Evolutionary conservation across 129 eudicot genomes (phyloP), one percentile per base, ranked within the genome.

Genomic region (Flaveria sonorensis): DNA sequence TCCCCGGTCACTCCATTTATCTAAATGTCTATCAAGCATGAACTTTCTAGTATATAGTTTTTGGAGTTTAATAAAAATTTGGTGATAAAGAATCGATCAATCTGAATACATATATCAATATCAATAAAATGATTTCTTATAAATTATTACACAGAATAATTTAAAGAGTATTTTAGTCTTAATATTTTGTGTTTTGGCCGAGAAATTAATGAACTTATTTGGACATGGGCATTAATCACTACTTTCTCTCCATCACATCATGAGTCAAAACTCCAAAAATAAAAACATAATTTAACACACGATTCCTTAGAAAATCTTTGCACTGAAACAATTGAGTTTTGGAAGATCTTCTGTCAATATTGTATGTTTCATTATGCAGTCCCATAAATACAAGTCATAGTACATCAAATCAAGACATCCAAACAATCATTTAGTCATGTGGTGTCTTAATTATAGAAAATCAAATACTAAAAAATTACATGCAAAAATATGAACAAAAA

Each of bases 281-380:
- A 6, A 36, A 36, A 18, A 57, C 53, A 46, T 55, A 75, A 75
- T 46, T 63, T 47, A 75, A 75, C 45, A 62, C 62, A 46, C 46
- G 79, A 61, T 75, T 75, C 79, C 71, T 75, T 15, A 65, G 61
- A 75, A 75, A 75, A 62, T 62, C 71, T 75, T 62, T 61, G 61
- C 71, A 75, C 71, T n/a, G 71, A 74, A 74, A 73, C 12, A 60
- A 9, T 40, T 16, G 61, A 62, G 71, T 51, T 32, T 46, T 47
- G 3, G 50, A 63, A 63, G 79, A 47, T 75, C 47, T 75, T 63
- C 63, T 39, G 30, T 74, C 57, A n/a, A 70, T 70, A 47, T 23
- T 70, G 52, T 47, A 70, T 24, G 24, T 26, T 70, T 70, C 57
- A 70, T 50, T 45, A 26, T 71, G 23, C 15, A 36, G 2, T 65